Conservation (phyloP, 139 green algal species). For the Micromonas pusilla region DNA sequence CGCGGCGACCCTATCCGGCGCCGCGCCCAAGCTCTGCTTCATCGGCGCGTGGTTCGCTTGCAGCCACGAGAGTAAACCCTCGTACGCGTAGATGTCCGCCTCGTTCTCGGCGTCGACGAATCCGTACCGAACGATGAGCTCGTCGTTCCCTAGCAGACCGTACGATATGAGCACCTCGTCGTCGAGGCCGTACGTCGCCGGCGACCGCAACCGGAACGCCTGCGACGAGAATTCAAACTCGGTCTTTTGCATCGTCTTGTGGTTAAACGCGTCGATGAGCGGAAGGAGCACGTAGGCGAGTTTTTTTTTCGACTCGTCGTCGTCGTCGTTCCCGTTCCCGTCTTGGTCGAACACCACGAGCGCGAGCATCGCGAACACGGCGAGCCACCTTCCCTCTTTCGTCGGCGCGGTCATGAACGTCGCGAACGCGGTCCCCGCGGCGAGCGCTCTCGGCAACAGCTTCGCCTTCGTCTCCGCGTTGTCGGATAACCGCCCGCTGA, state of each 20-base stretch:
- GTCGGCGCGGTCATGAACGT: background rate
- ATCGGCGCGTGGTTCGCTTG: background rate
- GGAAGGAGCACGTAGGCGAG: slow-evolving; percentile 16
- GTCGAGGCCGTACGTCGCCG: background rate
- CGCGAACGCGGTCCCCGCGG: background rate
- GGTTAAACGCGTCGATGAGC: slow-evolving; percentile 16
- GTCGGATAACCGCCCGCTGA: background rate
- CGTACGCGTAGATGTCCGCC: slow-evolving; percentile 5
- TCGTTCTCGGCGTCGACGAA: slow-evolving; percentile 18
- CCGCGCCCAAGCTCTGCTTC: background rate
- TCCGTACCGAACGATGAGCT: slow-evolving; percentile 10
- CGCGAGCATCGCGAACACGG: slow-evolving; percentile 10
- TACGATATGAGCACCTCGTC: slow-evolving; percentile 17
- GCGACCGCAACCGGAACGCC: background rate
- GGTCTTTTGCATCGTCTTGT: slow-evolving; percentile 20
- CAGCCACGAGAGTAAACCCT: slow-evolving; percentile 11
- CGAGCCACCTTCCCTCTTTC: background rate
- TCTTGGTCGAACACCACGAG: slow-evolving; percentile 18
- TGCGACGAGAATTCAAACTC: slow-evolving; percentile 9
- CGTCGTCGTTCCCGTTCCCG: background rate
- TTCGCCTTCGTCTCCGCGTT: background rate
- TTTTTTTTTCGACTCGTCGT: background rate
- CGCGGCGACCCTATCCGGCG: background rate
- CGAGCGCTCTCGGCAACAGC: background rate
- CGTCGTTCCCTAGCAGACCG: slow-evolving; percentile 19